Base-by-base conservation (phyloP, 1,284 basidiomycete genomes). In the Melampsora larici-populina region DNA sequence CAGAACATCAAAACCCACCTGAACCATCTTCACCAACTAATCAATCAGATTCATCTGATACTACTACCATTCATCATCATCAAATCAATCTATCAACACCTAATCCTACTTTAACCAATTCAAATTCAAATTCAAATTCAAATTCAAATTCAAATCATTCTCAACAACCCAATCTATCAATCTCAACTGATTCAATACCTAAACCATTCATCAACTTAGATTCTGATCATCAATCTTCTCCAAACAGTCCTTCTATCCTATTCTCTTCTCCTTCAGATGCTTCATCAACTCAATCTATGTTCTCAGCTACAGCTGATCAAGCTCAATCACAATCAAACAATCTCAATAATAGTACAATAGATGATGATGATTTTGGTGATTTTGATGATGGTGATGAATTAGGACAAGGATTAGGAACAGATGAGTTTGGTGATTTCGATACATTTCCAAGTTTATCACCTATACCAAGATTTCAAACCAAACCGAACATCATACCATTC, bases 291-390 rank as follows among this genome's bases (percentile, higher is more conserved):
- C 51, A 58, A 26, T 58, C 51, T 58, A 36, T 36, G 36, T 36
- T 36, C 36, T 36, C 36, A 36, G 36, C 36, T 36, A 4, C 36
- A 9, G 36, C 5, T 36, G 36, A n/a, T n/a, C n/a, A 36, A 36
- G 36, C 5, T 36, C 5, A 58, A 58, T 21, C 26, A 26, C 4
- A 58, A 3, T 13, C 26, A 21, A 51, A 46, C 33, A 26, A 46
- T 2, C 5, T n/a, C 2, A 31, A 51, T 29, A n/a, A 74, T 40
- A 17, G 65, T 0, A 13, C 13, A 11, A n/a, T 33, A 26, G 71
- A 74, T 31, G 71, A 74, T 55, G 71, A 74, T 66, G 71, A 74
- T 8, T 74, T 74, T 55, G 71, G 71, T n/a, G 71, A 74, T 18
- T 74, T 74, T 66, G 71, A 74, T 49, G 71, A 74, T 40, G 71